These are phyloP conservation scores for Oryza punctata DNA, from an alignment of 176 grass and related monocot genomes.

Conservation along the genomic window DNA sequence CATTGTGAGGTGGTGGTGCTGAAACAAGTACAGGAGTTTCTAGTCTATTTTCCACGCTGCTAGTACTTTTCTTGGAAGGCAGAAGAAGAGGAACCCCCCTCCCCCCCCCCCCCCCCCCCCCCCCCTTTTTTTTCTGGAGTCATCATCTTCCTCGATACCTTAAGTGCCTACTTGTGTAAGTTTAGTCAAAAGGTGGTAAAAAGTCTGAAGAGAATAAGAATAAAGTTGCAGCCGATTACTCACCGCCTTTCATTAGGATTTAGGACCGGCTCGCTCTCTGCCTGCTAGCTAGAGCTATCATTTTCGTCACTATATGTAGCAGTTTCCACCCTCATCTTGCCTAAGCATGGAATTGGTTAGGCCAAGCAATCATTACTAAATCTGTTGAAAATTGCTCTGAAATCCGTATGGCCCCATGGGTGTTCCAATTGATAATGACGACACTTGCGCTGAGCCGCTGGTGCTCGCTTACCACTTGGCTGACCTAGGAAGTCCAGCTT, in stretches of 20 bases:
- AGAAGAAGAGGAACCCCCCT: not conserved
- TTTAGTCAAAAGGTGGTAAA: conserved; percentile 20
- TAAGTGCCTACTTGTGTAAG: conserved; percentile 1
- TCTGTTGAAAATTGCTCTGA: conserved; percentile 32
- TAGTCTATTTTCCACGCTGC: not conserved
- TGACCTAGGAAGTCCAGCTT: conserved; percentile 7
- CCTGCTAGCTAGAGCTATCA: conserved; percentile 10
- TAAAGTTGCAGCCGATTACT: conserved; percentile 12
- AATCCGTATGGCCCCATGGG: conserved; percentile 25
- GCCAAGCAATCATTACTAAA: conserved; percentile 40
- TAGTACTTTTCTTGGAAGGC: conserved; percentile 3
- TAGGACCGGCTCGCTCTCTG: not conserved
- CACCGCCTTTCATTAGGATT: not conserved
- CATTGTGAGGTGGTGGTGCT: not conserved
- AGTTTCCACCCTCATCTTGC: not conserved
- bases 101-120: too few species aligned
- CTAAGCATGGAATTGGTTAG: conserved; percentile 39
- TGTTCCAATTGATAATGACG: conserved; percentile 20
- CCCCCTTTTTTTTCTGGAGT: conserved; percentile 15
- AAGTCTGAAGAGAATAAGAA: conserved; percentile 27
- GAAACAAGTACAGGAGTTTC: not conserved
- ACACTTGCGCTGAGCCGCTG: not conserved
- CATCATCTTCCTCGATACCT: conserved; percentile 22
- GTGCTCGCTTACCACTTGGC: not conserved
- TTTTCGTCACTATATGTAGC: conserved; percentile 12